Base-by-base conservation (phyloP, 1,284 basidiomycete species). In the Ceratobasidium theobromae region DNA sequence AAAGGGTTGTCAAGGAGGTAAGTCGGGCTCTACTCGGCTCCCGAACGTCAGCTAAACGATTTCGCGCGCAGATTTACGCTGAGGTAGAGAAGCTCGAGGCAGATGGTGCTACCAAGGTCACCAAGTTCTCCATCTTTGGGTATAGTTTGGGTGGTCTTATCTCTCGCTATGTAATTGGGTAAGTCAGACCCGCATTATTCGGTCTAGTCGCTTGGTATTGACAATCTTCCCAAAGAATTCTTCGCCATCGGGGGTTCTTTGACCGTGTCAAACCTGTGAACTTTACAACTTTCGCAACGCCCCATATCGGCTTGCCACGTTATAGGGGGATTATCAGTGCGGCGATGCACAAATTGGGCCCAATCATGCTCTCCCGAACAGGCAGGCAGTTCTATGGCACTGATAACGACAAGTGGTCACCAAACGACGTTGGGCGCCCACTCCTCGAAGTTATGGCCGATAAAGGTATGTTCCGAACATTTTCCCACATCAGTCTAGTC, bases 361-460 rank as follows among this genome's bases (percentile, higher is more conserved):
- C 90, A 0, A 83, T 80, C 53, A 75, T 95, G 14, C 78, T 96
- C n/a, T 90, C 89, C 2, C 79, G 93, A 51, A 92, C 93, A 0
- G 94, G 94, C 5, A 84, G 90, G 71, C 91, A 94, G 71, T 85
- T 94, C 64, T 90, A 86, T 73, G 84, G 82, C 48, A 80, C 79
- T 0, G 93, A 96, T 75, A 82, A 82, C 16, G 58, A 64, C 32
- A 30, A 41, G 4, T 64, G 58, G 58, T 64, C 58, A 67, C 95
- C 89, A 83, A 84, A 85, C 0, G 79, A 81, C 0, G 73, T 81
- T 64, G 88, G 86, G 1, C 79, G 87, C 57, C 85, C 91, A 1
- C 75, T 96, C 4, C 74, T 95, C 21, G 86, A 92, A 67, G 84
- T 94, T 67, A 91, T 96, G 86, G 88, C 90, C 1, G 92, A 95